These are phyloP conservation scores for Gorgonomyces haynaldii DNA, from an alignment of 192 early-diverging fungal species.

Conservation along the genomic window DNA sequence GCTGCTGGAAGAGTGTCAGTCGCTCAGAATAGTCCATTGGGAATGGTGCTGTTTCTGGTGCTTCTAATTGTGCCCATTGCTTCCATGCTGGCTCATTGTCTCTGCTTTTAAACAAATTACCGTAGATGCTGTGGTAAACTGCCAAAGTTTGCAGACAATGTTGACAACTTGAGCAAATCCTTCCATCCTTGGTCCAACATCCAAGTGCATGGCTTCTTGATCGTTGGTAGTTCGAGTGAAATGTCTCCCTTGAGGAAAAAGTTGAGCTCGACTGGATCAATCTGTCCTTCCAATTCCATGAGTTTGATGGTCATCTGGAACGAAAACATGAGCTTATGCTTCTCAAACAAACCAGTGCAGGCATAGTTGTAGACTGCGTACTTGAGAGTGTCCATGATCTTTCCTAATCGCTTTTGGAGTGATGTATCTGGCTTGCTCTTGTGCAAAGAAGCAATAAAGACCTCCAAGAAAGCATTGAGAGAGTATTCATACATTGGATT, in stretches of 20 bases:
- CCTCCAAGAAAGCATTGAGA: conserved; percentile 43
- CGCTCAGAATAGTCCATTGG: conserved; percentile 41
- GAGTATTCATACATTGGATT: conserved; percentile 56
- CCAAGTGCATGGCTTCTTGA: conserved; percentile 40
- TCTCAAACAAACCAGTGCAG: conserved; percentile 50
- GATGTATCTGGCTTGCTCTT: conserved; percentile 43
- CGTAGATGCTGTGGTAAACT: conserved; percentile 28
- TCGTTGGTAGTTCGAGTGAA: conserved; percentile 39
- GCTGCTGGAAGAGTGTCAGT: conserved; percentile 40
- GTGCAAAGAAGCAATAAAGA: conserved; percentile 38
- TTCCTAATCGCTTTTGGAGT: conserved; percentile 36
- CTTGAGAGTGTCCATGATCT: conserved; percentile 50
- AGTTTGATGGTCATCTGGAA: conserved; percentile 55
- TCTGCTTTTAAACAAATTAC: too few species aligned
- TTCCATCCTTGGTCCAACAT: conserved; percentile 50
- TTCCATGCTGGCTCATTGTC: conserved; percentile 36
- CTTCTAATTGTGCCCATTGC: conserved; percentile 33
- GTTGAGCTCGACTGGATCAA: conserved; percentile 42
- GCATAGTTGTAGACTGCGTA: conserved; percentile 54
- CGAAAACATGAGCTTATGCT: conserved; percentile 54
- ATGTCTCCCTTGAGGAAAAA: conserved; percentile 54
- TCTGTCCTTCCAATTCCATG: conserved; percentile 40
- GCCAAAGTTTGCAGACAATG: conserved; percentile 33
- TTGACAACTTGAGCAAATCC: conserved; percentile 33
- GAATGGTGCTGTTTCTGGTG: conserved; percentile 36